Base-by-base conservation (phyloP, 768 basidiomycete species). In the Boletus edulis region DNA sequence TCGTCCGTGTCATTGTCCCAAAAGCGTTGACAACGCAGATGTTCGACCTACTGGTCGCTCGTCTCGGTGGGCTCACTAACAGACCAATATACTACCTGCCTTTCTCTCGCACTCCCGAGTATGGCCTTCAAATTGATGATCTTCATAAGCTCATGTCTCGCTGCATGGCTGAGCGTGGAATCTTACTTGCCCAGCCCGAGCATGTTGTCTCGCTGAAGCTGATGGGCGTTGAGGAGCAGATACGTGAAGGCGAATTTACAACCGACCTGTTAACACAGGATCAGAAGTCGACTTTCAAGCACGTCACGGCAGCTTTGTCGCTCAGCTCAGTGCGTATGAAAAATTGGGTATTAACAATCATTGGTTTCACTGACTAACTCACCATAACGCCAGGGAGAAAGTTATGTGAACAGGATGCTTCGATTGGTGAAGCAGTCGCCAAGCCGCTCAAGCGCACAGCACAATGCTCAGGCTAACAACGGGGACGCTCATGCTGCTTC, bases 201-300 rank as follows among this genome's bases (percentile, higher is more conserved):
- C 39, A 40, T 3, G 18, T 18, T n/a, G 39, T n/a, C 15, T 81
- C 81, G 0, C 76, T 76, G 54, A 69, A 73, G 52, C 64, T 82
- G 31, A 74, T 75, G 73, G 66, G 68, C 0, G 56, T 81, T 9
- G 73, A 81, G 35, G 55, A 51, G 38, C 59, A 64, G n/a, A 49
- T 71, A 13, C 32, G 20, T 22, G 3, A 12, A 32, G 3, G 22
- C 10, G 27, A 39, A 13, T 9, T 52, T 7, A 48, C 48, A 22
- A 55, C 64, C 2, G 27, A 49, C 22, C 32, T 9, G 44, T 45
- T 12, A 3, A 29, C 11, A 7, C n/a, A n/a, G 27, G 5, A 17
- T 29, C 4, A 29, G 4, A 5, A 5, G 11, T n/a, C 29, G 5
- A 31, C 31, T 9, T 18, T 4, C 34, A 35, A 31, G 17, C n/a